A percentile compares a stretch with the other conserved stretches of the same genome.
phyloP scores from a whole-genome alignment of 495 filamentous ascomycete genomes.

The Neurospora sp. region DNA sequence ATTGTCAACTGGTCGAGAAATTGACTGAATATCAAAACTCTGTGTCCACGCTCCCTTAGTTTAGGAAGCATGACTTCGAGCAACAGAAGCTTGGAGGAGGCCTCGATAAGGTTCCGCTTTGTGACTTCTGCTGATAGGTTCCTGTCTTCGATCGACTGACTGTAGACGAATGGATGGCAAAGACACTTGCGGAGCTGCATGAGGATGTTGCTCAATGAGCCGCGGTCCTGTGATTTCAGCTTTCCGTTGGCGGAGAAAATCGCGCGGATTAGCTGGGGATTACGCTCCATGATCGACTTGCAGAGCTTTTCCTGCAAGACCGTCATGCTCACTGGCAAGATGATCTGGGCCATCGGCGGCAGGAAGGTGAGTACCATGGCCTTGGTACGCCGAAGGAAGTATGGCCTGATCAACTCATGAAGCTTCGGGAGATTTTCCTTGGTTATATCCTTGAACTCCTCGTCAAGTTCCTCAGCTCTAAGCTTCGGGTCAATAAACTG shows the following conservation, averaged over 20 bases:
- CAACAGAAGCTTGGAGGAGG: constrained; percentile 80
- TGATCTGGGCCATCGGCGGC: constrained; percentile 88
- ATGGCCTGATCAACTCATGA: constrained; percentile 77
- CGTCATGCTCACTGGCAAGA: constrained; percentile 87
- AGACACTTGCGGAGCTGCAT: constrained; percentile 93
- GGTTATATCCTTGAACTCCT: constrained; percentile 61
- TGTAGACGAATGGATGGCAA: constrained; percentile 95
- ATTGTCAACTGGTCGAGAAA: constrained; percentile 84
- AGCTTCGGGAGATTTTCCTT: constrained; percentile 70
- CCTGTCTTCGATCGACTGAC: constrained; percentile 74
- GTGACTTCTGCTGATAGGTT: constrained; percentile 39
- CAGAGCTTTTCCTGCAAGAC: constrained; percentile 88
- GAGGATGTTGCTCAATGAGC: constrained; percentile 82
- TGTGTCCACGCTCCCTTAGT: constrained; percentile 76
- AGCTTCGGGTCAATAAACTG: constrained; percentile 72
- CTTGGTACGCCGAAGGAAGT: constrained; percentile 68
- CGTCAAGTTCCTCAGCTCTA: constrained; percentile 62
- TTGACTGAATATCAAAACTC: constrained; percentile 93
- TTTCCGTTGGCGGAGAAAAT: constrained; percentile 56
- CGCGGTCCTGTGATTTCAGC: constrained; percentile 57
- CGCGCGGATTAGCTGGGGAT: constrained; percentile 76
- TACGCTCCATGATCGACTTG: constrained; percentile 85
- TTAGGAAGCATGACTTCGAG: constrained; percentile 86
- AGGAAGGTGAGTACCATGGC: constrained; percentile 79
- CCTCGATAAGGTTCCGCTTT: constrained; percentile 77